phyloP scores from a whole-genome alignment of 257 asterid species.

The Capsicum baccatum region DNA sequence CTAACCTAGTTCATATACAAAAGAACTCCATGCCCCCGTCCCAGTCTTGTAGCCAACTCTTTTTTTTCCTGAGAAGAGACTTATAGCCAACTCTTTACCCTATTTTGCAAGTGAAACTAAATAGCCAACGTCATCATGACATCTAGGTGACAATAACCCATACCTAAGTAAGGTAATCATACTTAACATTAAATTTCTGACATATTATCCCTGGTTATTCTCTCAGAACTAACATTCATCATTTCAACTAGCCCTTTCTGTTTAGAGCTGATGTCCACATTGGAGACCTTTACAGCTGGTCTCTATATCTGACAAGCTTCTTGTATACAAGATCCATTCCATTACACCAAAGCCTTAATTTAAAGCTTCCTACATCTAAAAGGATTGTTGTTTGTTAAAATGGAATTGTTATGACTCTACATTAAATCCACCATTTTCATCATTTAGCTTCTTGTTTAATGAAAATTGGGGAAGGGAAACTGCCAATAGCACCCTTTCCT shows the following conservation, averaged over 20 bases:
- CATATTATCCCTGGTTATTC: neutral
- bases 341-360: neutral
- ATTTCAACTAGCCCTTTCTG: neutral
- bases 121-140: neutral
- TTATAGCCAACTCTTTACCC: neutral
- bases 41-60: neutral
- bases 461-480: neutral
- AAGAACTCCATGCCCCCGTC: constrained; percentile 5
- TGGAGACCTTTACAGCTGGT: neutral
- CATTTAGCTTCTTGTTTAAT: neutral
- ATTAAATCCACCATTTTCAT: neutral
- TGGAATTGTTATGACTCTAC: neutral
- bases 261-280: neutral
- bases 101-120: constrained; percentile 9
- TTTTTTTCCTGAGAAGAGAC: neutral
- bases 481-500: neutral
- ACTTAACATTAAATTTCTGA: neutral
- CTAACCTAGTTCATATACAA: neutral
- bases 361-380: constrained; percentile 3
- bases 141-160: neutral
- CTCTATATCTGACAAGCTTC: neutral
- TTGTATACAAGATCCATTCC: neutral
- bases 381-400: neutral
- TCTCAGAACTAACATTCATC: neutral
- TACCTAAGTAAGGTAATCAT: too few relatives aligned